Percentiles rank a stretch among this genome's conserved stretches.
Conservation (phyloP, 1,139 yeast genomes). For the Candida sp. region DNA sequence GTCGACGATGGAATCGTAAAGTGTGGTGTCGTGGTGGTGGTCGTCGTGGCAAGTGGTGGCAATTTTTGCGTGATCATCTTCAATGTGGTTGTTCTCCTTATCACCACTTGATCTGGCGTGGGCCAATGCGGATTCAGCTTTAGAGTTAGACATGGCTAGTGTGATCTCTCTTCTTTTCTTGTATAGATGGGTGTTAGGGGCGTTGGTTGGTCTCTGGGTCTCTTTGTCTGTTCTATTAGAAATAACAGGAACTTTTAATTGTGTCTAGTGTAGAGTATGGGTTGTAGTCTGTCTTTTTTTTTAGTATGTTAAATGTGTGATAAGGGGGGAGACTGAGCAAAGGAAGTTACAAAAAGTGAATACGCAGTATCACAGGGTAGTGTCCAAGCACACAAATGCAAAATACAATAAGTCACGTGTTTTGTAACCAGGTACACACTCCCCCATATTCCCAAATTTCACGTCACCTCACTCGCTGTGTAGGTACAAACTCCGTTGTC, state of each 20-base stretch:
- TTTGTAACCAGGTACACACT: background rate
- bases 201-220: background rate
- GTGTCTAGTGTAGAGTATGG: background rate
- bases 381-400: background rate
- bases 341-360: background rate
- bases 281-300: background rate
- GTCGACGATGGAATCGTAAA: slow-evolving; percentile 1
- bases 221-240: background rate
- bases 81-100: background rate
- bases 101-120: background rate
- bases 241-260: slow-evolving; percentile 30
- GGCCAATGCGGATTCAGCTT: background rate
- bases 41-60: background rate
- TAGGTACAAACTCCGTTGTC: too few species aligned
- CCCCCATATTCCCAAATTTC: too few species aligned
- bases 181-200: background rate
- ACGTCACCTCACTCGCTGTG: too few species aligned
- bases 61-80: slow-evolving; percentile 1
- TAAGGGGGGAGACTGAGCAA: background rate
- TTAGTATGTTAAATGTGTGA: slow-evolving; percentile 1
- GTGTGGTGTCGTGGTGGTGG: background rate
- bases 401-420: background rate
- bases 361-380: background rate
- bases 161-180: too few species aligned
- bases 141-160: background rate